These are phyloP conservation scores for Domatiomyces catenatus DNA, from an alignment of 2,329 filamentous ascomycete genomes.

Conservation along the genomic window DNA sequence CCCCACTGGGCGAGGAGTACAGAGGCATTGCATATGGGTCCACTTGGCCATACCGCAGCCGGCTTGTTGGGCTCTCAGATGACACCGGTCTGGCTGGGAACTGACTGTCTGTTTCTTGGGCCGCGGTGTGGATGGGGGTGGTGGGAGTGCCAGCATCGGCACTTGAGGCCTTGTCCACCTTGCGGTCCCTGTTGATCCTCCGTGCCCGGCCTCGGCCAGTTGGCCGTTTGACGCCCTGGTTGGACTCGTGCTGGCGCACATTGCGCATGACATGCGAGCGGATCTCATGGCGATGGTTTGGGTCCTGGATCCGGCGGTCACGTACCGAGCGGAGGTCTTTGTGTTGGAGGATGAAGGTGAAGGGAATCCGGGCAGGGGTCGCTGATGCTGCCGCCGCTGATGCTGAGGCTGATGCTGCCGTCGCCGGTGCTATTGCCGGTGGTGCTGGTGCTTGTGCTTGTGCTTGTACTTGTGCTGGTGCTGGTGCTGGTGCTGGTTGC, in stretches of 20 bases:
- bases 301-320: slow-evolving; percentile 26
- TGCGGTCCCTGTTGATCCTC: slow-evolving; percentile 1
- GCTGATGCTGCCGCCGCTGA: not conserved
- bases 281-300: slow-evolving; percentile 26
- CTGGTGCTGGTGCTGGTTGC: not conserved
- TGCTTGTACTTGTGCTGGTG: not conserved
- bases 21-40: slow-evolving; percentile 1
- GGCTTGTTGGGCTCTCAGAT: not conserved
- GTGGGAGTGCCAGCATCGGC: not conserved
- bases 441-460: not conserved
- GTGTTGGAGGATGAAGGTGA: slow-evolving; percentile 29
- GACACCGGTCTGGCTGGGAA: not conserved
- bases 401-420: not conserved
- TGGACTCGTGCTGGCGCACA: slow-evolving; percentile 26
- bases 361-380: slow-evolving; percentile 5
- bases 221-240: slow-evolving; percentile 24
- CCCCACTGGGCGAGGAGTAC: slow-evolving; percentile 11
- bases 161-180: slow-evolving; percentile 2
- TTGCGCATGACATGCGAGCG: slow-evolving; percentile 31
- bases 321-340: slow-evolving; percentile 21
- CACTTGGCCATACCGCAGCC: not conserved
- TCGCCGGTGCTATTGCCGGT: not conserved
- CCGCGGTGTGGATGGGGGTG: slow-evolving; percentile 1
- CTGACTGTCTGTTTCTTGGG: not conserved
- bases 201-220: slow-evolving; percentile 18